These are phyloP conservation scores for Aspergillus pseudoviridinutans DNA, from an alignment of 2,329 filamentous ascomycete genomes.

Conservation along the genomic window DNA sequence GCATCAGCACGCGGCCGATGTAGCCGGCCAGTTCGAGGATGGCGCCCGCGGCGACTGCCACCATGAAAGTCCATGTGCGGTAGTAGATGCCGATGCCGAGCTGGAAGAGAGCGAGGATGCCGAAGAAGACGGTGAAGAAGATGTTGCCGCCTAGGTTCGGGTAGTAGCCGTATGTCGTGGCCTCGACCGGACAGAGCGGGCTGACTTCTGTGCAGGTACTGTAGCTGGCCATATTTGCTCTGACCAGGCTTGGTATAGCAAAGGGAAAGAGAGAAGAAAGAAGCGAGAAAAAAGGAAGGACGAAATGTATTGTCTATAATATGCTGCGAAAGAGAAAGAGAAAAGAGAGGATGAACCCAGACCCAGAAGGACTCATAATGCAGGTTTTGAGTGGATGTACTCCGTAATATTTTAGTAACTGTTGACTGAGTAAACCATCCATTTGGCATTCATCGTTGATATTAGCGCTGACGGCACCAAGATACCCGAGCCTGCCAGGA, in stretches of 20 bases:
- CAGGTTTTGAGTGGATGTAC: background rate
- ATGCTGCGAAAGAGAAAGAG: background rate
- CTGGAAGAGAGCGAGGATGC: conserved; percentile 46
- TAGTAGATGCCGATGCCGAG: conserved; percentile 48
- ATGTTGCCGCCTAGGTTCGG: conserved; percentile 50
- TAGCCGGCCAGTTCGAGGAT: conserved; percentile 55
- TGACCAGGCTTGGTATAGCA: background rate
- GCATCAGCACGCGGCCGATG: conserved; percentile 50
- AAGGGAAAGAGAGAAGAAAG: background rate
- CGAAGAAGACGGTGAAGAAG: conserved; percentile 52
- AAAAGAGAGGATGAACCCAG: conserved; percentile 2
- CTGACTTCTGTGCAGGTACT: conserved; percentile 33
- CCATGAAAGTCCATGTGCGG: conserved; percentile 54
- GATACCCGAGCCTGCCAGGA: background rate
- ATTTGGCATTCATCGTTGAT: background rate
- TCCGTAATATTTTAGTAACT: background rate
- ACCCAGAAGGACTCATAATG: background rate
- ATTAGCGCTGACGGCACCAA: background rate
- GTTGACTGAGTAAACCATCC: background rate
- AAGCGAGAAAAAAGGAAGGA: background rate
- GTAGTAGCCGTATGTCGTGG: conserved; percentile 52
- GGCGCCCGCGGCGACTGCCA: conserved; percentile 47
- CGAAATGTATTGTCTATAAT: background rate
- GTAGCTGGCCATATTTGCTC: conserved; percentile 17
- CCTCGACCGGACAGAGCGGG: conserved; percentile 42